A percentile compares a stretch with the other conserved stretches of the same genome.
phyloP scores from a whole-genome alignment of 108 stramenopile species.

The Skeletonema potamos region DNA sequence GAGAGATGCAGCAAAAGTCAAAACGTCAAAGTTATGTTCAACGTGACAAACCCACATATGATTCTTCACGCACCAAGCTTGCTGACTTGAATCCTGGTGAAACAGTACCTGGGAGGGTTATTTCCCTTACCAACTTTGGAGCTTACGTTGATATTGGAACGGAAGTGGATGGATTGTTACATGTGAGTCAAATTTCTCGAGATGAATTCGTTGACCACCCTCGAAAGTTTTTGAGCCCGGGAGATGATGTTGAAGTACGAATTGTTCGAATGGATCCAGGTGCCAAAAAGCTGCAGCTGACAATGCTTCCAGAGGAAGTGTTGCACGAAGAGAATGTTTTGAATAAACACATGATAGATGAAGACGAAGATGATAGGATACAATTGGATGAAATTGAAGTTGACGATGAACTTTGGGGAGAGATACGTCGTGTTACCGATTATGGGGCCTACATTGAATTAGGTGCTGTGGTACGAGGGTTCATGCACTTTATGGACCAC shows the following conservation, averaged over 20 bases:
- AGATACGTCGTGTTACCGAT: constrained; percentile 85
- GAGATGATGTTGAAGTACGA: constrained; percentile 71
- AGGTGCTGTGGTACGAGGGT: constrained; percentile 88
- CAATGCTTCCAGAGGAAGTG: constrained; percentile 68
- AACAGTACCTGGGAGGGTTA: constrained; percentile 65
- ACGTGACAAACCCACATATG: constrained; percentile 50
- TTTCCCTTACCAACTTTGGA: constrained; percentile 84
- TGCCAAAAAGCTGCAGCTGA: constrained; percentile 76
- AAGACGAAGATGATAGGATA: constrained; percentile 64
- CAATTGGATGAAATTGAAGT: constrained; percentile 74
- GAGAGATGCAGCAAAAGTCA: constrained; percentile 56
- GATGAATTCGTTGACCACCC: constrained; percentile 83
- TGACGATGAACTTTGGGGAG: constrained; percentile 92
- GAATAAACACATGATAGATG: constrained; percentile 19
- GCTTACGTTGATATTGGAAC: constrained; percentile 90
- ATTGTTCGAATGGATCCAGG: constrained; percentile 59
- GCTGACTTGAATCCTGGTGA: constrained; percentile 52
- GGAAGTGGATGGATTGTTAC: constrained; percentile 87
- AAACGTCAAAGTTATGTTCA: constrained; percentile 54
- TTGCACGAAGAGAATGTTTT: constrained; percentile 38
- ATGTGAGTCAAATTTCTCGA: constrained; percentile 77
- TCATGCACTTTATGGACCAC: constrained; percentile 93
- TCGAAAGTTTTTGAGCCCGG: constrained; percentile 64
- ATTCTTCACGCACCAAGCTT: constrained; percentile 51
- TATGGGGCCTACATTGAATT: constrained; percentile 91